Percentiles rank a stretch among this genome's conserved stretches.
These are phyloP conservation scores for Scutellaria minor DNA, from an alignment of 257 asterid genomes.

Conservation along the genomic window DNA sequence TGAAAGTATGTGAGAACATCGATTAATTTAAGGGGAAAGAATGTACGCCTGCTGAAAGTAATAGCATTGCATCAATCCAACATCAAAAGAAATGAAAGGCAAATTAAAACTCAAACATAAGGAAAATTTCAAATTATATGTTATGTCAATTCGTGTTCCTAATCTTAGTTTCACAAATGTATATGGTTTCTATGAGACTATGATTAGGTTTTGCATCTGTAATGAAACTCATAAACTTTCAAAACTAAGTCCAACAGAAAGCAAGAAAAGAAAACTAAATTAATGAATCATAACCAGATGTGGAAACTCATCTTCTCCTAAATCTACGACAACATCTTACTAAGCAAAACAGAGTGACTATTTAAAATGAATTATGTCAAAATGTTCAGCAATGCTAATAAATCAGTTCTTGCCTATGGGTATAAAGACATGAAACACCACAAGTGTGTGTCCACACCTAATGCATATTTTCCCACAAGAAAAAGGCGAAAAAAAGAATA, in stretches of 20 bases:
- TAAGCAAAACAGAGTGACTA: background rate
- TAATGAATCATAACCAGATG: background rate
- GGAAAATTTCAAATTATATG: background rate
- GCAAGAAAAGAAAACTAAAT: background rate
- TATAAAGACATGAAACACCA: too few relatives aligned
- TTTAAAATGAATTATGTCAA: background rate
- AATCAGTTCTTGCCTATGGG: too few relatives aligned
- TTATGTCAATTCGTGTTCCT: background rate
- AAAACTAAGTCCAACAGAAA: background rate
- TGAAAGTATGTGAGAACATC: background rate
- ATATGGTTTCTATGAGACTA: background rate
- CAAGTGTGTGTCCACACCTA: too few relatives aligned
- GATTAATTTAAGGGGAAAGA: background rate
- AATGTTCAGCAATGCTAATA: too few relatives aligned
- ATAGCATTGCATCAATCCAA: conserved; percentile 20
- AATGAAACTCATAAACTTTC: background rate
- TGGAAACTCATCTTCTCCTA: background rate
- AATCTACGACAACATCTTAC: background rate
- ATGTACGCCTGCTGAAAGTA: conserved; percentile 15
- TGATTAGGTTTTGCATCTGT: conserved; percentile 5
- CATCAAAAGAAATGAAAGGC: background rate
- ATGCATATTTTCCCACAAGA: background rate
- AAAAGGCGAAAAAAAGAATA: background rate
- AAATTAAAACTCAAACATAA: background rate
- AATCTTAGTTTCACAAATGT: background rate